Evolutionary conservation across 768 basidiomycete species (phyloP).

Genomic region (Pholiota conissans): DNA sequence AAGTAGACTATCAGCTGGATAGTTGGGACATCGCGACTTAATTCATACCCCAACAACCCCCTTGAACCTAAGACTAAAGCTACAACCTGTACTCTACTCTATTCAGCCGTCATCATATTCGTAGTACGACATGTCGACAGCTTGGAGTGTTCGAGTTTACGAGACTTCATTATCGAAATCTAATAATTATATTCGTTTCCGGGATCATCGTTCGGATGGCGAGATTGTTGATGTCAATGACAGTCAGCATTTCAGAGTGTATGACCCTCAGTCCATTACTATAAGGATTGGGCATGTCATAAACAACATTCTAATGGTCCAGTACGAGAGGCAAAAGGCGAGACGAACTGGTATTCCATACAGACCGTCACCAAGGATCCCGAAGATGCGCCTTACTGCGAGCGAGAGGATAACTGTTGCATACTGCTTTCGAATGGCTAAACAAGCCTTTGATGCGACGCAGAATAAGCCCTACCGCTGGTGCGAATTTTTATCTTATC

Average conservation of each 20-base stretch:
- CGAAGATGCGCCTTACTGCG: neutral
- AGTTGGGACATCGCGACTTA: no score
- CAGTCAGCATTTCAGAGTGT: neutral
- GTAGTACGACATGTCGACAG: no score
- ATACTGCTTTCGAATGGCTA: neutral
- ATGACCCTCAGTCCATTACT: neutral
- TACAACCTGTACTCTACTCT: no score
- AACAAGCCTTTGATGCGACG: neutral
- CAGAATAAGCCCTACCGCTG: neutral
- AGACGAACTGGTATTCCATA: neutral
- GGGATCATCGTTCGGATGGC: neutral
- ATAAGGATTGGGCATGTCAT: neutral
- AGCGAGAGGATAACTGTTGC: neutral
- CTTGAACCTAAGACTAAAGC: no score
- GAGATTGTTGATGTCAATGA: neutral
- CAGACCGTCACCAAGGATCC: neutral
- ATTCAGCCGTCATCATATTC: no score
- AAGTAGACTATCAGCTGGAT: no score
- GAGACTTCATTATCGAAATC: neutral
- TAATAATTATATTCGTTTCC: neutral
- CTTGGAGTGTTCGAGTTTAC: no score
- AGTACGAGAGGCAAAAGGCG: neutral
- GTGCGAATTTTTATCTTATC: neutral
- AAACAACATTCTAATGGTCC: neutral
- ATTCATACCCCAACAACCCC: no score